These are phyloP conservation scores for Nematodospora anomalae DNA, from an alignment of 1,139 yeast genomes.

Conservation along the genomic window DNA sequence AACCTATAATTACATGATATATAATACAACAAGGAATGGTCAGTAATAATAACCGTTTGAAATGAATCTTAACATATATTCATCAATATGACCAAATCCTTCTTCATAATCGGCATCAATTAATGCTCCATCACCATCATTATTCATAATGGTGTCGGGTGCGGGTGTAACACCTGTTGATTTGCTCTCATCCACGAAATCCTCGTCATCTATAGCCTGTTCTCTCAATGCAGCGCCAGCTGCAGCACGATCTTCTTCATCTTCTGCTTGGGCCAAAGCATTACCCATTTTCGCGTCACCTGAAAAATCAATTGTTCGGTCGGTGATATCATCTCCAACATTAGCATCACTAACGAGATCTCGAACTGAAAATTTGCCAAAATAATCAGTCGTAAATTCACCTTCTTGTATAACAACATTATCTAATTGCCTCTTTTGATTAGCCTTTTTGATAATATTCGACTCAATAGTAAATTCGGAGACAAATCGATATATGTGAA, in stretches of 20 bases:
- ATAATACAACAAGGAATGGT: not conserved
- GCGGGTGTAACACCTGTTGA: slow-evolving; percentile 40
- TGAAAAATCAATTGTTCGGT: slow-evolving; percentile 36
- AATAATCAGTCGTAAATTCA: slow-evolving; percentile 95
- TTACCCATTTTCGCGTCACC: slow-evolving; percentile 57
- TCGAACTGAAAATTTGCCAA: slow-evolving; percentile 83
- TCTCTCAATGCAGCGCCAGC: slow-evolving; percentile 89
- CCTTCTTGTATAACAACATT: slow-evolving; percentile 97
- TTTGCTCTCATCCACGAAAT: slow-evolving; percentile 54
- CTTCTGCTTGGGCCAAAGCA: slow-evolving; percentile 90
- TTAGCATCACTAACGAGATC: slow-evolving; percentile 76
- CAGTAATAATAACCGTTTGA: slow-evolving; percentile 59
- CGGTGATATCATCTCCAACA: slow-evolving; percentile 34
- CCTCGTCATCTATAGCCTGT: slow-evolving; percentile 81
- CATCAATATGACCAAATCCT: slow-evolving; percentile 85
- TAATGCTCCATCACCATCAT: slow-evolving; percentile 21
- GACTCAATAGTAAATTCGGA: slow-evolving; percentile 96
- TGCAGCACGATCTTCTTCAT: slow-evolving; percentile 92
- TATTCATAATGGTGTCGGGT: slow-evolving; percentile 17
- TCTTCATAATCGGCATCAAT: slow-evolving; percentile 69
- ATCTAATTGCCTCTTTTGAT: slow-evolving; percentile 92
- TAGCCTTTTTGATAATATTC: slow-evolving; percentile 89
- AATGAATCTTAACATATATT: slow-evolving; percentile 90
- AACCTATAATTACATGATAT: not conserved
- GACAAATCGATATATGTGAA: slow-evolving; percentile 93